phyloP scores from a whole-genome alignment of 148 eudicot genomes.

The Rhododendron simsii region DNA sequence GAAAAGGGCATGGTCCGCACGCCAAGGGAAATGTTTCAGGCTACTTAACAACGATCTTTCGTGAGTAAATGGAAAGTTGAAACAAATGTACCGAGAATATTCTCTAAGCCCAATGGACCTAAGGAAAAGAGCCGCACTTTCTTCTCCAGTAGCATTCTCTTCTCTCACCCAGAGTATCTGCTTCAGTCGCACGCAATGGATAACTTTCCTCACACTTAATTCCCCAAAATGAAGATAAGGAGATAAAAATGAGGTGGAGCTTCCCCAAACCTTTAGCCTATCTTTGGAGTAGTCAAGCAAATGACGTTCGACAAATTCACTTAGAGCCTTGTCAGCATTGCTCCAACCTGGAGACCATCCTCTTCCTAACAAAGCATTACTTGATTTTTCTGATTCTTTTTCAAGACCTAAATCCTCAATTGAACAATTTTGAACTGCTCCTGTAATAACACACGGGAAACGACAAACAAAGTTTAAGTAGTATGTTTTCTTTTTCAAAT shows the following conservation, averaged over 20 bases:
- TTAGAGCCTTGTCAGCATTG: slow-evolving; percentile 70
- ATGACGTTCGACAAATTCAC: slow-evolving; percentile 65
- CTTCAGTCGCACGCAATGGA: slow-evolving; percentile 67
- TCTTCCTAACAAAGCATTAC: slow-evolving; percentile 84
- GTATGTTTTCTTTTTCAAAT: neutral
- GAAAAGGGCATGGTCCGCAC: slow-evolving; percentile 49
- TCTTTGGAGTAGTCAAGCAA: slow-evolving; percentile 55
- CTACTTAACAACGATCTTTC: slow-evolving; percentile 68
- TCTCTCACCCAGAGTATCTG: slow-evolving; percentile 72
- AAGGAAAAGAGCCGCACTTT: slow-evolving; percentile 58
- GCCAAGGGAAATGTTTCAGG: slow-evolving; percentile 84
- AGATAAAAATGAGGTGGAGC: slow-evolving; percentile 79
- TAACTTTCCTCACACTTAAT: slow-evolving; percentile 71
- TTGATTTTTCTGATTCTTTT: slow-evolving; percentile 75
- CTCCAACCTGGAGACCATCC: slow-evolving; percentile 96
- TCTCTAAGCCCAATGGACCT: slow-evolving; percentile 86
- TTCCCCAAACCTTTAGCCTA: slow-evolving; percentile 54
- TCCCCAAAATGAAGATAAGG: slow-evolving; percentile 96
- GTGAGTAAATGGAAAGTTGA: slow-evolving; percentile 90
- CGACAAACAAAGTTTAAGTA: neutral
- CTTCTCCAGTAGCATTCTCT: slow-evolving; percentile 48
- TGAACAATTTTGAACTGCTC: slow-evolving; percentile 40
- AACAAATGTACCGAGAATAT: slow-evolving; percentile 93
- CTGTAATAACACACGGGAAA: slow-evolving; percentile 32
- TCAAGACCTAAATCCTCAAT: slow-evolving; percentile 81